phyloP scores from a whole-genome alignment of 2,329 filamentous ascomycete genomes.

The Orbilia blumenaviensis region DNA sequence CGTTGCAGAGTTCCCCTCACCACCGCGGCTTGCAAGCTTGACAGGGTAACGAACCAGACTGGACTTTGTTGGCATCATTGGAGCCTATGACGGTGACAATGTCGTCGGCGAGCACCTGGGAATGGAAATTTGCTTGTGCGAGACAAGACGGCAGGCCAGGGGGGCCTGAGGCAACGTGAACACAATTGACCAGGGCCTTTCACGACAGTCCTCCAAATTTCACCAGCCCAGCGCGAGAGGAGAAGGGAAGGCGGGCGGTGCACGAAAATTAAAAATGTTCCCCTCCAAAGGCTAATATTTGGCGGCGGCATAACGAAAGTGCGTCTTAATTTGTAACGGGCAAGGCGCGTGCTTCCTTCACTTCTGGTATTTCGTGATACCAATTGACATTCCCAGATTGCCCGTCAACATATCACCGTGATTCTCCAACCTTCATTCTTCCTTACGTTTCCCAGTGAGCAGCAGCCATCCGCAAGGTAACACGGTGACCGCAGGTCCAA shows the following conservation, averaged over 20 bases:
- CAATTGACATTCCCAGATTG: conserved; percentile 33
- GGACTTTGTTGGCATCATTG: not conserved
- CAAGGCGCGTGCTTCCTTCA: conserved; percentile 18
- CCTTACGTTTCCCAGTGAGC: conserved; percentile 18
- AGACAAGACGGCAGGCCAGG: conserved; percentile 28
- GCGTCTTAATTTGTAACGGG: conserved; percentile 12
- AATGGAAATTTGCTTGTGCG: conserved; percentile 41
- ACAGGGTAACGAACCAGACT: conserved; percentile 31
- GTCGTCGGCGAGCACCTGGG: conserved; percentile 7
- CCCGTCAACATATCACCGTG: not conserved
- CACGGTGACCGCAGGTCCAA: conserved; percentile 18
- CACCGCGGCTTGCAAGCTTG: not conserved
- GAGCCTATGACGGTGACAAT: not conserved
- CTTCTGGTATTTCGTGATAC: conserved; percentile 20
- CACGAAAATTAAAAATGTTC: not conserved
- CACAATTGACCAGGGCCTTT: conserved; percentile 24
- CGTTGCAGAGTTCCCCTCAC: conserved; percentile 26
- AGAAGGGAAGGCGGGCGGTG: conserved; percentile 8
- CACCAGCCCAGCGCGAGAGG: not conserved
- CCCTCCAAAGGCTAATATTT: conserved; percentile 3
- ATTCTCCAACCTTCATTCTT: conserved; percentile 48
- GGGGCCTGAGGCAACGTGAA: conserved; percentile 40
- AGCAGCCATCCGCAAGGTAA: conserved; percentile 24
- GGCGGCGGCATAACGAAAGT: conserved; percentile 17
- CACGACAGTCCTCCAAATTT: conserved; percentile 31